Evolutionary conservation across 1,139 yeast genomes (phyloP).

Genomic region (Saccharomyces pastorianus): DNA sequence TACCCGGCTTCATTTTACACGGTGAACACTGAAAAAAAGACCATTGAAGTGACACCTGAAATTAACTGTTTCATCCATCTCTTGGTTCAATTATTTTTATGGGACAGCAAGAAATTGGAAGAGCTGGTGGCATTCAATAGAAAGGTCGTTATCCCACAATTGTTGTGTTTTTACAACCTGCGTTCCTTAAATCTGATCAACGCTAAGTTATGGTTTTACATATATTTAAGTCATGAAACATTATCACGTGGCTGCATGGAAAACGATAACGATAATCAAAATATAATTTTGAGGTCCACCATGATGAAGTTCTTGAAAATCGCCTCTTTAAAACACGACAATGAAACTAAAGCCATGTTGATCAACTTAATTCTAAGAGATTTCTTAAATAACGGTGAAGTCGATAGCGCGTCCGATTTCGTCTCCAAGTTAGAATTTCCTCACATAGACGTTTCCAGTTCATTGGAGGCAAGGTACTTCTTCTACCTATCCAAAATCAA

Average conservation of each 20-base stretch:
- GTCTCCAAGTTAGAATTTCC: constrained; percentile 89
- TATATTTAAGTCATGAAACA: constrained; percentile 71
- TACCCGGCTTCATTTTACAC: constrained; percentile 31
- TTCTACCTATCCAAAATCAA: constrained; percentile 84
- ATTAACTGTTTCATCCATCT: constrained; percentile 74
- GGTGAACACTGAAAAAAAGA: constrained; percentile 18
- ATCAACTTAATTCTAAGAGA: constrained; percentile 78
- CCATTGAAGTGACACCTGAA: constrained; percentile 54
- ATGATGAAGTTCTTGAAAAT: constrained; percentile 73
- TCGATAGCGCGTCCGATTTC: constrained; percentile 80
- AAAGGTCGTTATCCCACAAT: constrained; percentile 40
- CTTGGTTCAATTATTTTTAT: constrained; percentile 64
- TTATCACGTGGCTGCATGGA: constrained; percentile 20
- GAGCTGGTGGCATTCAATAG: constrained; percentile 46
- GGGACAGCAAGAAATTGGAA: constrained; percentile 50
- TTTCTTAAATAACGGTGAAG: constrained; percentile 70
- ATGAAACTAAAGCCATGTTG: constrained; percentile 81
- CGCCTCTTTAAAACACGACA: constrained; percentile 85
- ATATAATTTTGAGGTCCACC: constrained; percentile 56
- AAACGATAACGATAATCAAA: constrained; percentile 21
- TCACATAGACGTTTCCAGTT: constrained; percentile 54
- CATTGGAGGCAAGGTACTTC: constrained; percentile 84
- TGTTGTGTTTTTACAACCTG: constrained; percentile 60
- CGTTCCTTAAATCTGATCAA: constrained; percentile 79
- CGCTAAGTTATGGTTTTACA: constrained; percentile 94